phyloP scores from a whole-genome alignment of 306 rosid genomes.

The Mimosa pudica region DNA sequence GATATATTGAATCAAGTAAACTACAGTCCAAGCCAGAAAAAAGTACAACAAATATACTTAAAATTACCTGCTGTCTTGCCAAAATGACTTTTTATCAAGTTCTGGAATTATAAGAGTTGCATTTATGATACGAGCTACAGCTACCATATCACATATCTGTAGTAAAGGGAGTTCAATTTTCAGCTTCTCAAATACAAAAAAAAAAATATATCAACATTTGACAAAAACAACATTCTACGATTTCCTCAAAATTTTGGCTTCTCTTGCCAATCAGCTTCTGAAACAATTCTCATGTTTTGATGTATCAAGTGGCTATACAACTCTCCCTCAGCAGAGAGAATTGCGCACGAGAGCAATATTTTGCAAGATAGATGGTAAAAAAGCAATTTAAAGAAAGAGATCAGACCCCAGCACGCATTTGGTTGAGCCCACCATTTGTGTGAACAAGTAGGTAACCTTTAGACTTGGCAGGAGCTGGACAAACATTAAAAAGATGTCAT shows the following conservation, averaged over 20 bases:
- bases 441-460: conserved; percentile 86
- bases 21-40: conserved; percentile 24
- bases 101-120: conserved; percentile 96
- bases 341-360: conserved; percentile 7
- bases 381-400: conserved; percentile 22
- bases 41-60: conserved; percentile 9
- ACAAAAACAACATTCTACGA: conserved; percentile 11
- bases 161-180: conserved; percentile 36
- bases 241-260: conserved; percentile 27
- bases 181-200: conserved; percentile 26
- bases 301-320: conserved; percentile 6
- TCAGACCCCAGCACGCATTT: conserved; percentile 96
- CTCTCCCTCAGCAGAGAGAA: conserved; percentile 13
- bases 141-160: conserved; percentile 99
- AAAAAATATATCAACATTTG: conserved; percentile 24
- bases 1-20: conserved; percentile 27
- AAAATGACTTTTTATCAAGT: conserved; percentile 87
- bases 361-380: not conserved
- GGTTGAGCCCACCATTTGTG: conserved; percentile 96
- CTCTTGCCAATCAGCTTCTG: conserved; percentile 7
- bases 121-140: conserved; percentile 84
- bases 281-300: conserved; percentile 1
- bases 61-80: conserved; percentile 83
- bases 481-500: conserved; percentile 30
- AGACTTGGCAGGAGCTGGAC: conserved; percentile 64